Evolutionary conservation across 768 basidiomycete species (phyloP).

Genomic region (Boletus pseudopeckii): DNA sequence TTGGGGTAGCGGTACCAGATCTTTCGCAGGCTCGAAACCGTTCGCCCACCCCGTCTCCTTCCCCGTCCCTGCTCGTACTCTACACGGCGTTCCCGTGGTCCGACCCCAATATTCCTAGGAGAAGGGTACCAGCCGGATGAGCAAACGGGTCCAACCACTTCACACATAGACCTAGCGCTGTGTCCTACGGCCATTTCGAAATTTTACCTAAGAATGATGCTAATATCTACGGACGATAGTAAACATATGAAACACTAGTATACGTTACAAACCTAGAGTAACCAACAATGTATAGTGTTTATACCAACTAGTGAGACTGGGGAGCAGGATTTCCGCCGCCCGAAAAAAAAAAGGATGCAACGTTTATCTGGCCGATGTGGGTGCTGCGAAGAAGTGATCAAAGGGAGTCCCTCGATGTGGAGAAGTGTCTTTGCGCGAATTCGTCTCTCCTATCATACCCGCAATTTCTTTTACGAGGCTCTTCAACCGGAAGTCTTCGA

Average conservation of each 20-base stretch:
- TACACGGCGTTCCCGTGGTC: too few relatives aligned
- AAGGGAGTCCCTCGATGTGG: conserved; percentile 30
- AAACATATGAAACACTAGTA: not conserved
- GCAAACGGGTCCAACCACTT: too few relatives aligned
- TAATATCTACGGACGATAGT: not conserved
- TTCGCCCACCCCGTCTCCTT: too few relatives aligned
- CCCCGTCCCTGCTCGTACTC: too few relatives aligned
- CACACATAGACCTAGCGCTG: too few relatives aligned
- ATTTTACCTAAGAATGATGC: too few relatives aligned
- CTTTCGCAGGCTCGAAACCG: too few relatives aligned
- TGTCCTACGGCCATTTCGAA: too few relatives aligned
- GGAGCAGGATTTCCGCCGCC: not conserved
- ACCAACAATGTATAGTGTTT: not conserved
- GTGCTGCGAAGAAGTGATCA: conserved; percentile 44
- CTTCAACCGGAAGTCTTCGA: conserved; percentile 63
- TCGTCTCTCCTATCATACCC: conserved; percentile 44
- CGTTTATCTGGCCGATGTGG: not conserved
- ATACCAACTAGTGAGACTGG: not conserved
- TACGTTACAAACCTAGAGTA: not conserved
- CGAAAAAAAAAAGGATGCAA: not conserved
- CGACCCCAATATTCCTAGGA: too few relatives aligned
- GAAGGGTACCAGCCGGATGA: too few relatives aligned
- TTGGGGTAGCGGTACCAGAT: too few relatives aligned
- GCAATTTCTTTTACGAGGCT: conserved; percentile 50
- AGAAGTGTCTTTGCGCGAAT: conserved; percentile 27